These are phyloP conservation scores for Russula emetica DNA, from an alignment of 768 basidiomycete genomes.

Conservation along the genomic window DNA sequence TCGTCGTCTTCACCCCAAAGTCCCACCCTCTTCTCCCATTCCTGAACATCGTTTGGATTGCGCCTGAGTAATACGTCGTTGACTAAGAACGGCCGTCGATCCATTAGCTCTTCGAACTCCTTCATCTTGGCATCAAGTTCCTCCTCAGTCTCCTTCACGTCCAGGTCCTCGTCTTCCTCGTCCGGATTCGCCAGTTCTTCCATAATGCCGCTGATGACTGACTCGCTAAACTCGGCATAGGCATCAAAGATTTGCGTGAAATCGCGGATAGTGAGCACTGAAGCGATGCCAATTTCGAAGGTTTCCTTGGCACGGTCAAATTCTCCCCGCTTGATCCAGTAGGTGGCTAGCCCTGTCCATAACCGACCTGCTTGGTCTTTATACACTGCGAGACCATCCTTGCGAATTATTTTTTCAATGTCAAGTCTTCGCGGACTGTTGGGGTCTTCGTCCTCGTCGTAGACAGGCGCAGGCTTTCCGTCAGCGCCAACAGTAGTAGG, in stretches of 20 bases:
- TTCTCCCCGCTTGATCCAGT: constrained; percentile 97
- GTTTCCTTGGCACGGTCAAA: constrained; percentile 86
- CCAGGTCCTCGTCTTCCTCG: constrained; percentile 73
- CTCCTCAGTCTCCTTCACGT: constrained; percentile 68
- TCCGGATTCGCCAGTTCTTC: constrained; percentile 72
- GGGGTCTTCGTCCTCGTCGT: constrained; percentile 85
- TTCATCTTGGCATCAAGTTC: constrained; percentile 88
- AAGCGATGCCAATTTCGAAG: constrained; percentile 81
- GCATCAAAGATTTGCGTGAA: constrained; percentile 98
- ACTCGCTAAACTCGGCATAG: constrained; percentile 91
- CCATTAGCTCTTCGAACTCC: constrained; percentile 91
- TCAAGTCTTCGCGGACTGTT: constrained; percentile 66
- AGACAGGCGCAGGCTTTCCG: constrained; percentile 47
- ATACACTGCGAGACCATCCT: constrained; percentile 84
- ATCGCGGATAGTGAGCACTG: constrained; percentile 89
- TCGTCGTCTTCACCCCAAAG: constrained; percentile 91
- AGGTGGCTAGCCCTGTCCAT: constrained; percentile 95
- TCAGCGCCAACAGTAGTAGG: constrained; percentile 50
- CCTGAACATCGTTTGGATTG: constrained; percentile 97
- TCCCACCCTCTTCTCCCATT: constrained; percentile 98
- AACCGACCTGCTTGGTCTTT: constrained; percentile 95
- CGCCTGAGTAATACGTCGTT: constrained; percentile 91
- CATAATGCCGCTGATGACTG: constrained; percentile 87
- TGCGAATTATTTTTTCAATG: constrained; percentile 77
- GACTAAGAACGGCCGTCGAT: constrained; percentile 90